Evolutionary conservation across 768 basidiomycete species (phyloP).

Genomic region (Tulasnella sp.): DNA sequence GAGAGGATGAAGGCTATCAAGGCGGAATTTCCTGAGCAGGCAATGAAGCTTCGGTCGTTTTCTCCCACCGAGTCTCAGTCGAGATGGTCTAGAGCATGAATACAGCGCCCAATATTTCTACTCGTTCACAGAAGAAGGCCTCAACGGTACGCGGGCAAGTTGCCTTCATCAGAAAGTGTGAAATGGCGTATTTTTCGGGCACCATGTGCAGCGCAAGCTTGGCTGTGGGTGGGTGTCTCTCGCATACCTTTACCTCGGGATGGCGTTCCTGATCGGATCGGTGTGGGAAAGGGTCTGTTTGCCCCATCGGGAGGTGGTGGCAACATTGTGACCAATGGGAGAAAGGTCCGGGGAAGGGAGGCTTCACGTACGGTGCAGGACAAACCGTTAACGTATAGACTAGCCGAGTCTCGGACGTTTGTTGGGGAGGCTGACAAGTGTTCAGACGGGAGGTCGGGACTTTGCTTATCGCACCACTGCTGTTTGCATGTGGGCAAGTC

Average conservation of each 20-base stretch:
- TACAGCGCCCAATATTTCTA: not conserved
- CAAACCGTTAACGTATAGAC: not conserved
- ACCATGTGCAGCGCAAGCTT: not conserved
- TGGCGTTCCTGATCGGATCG: not conserved
- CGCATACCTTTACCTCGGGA: not conserved
- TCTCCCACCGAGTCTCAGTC: not conserved
- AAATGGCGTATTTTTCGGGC: not conserved
- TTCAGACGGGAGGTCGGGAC: not conserved
- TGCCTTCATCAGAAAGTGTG: not conserved
- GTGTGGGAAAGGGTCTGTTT: not conserved
- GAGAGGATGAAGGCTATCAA: not conserved
- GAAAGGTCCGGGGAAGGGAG: not conserved
- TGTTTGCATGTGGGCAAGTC: not conserved
- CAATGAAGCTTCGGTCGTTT: not conserved
- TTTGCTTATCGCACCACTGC: not conserved
- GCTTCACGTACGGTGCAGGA: not conserved
- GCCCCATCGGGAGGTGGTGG: not conserved
- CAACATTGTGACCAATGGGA: not conserved
- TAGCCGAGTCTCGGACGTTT: conserved; percentile 4
- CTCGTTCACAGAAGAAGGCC: not conserved
- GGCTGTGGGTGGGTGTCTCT: not conserved
- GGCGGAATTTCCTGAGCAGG: not conserved
- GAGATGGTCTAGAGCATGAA: not conserved
- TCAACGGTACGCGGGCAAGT: not conserved
- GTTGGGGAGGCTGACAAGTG: not conserved